phyloP scores from a whole-genome alignment of 371 early-diverging fungal species.

The Saksenaea vasiformis region DNA sequence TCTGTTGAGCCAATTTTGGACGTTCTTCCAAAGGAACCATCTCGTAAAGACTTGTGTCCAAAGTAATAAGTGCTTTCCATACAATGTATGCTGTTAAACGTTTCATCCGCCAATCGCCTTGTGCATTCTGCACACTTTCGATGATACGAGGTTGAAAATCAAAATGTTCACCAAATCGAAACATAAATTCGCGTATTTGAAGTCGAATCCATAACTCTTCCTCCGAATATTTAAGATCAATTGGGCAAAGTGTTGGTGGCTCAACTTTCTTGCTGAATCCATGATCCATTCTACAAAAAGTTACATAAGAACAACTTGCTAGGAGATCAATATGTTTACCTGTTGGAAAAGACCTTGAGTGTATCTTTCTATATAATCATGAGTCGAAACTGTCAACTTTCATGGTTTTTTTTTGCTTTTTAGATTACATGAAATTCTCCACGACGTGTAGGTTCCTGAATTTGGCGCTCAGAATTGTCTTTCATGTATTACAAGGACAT shows the following conservation, averaged over 20 bases:
- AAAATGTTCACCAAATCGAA: constrained; percentile 43
- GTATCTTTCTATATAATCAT: not conserved
- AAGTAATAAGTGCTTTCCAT: constrained; percentile 11
- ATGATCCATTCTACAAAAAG: not conserved
- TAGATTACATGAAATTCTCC: too few species aligned
- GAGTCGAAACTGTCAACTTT: not conserved
- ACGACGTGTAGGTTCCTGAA: not conserved
- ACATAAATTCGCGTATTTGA: constrained; percentile 47
- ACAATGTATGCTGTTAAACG: constrained; percentile 27
- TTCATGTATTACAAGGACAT: not conserved
- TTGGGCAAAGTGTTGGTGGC: constrained; percentile 27
- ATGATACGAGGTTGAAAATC: constrained; percentile 23
- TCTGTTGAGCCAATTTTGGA: not conserved
- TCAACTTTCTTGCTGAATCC: not conserved
- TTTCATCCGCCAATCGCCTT: constrained; percentile 45
- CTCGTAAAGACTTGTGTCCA: constrained; percentile 12
- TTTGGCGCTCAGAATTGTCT: not conserved
- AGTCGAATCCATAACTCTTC: constrained; percentile 47
- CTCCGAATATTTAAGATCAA: constrained; percentile 32
- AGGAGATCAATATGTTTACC: not conserved
- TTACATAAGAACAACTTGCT: not conserved
- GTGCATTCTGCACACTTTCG: constrained; percentile 35
- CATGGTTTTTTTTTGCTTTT: too few species aligned
- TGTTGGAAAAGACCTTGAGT: not conserved
- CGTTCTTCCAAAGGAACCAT: constrained; percentile 2